These are phyloP conservation scores for Aphanomyces astaci DNA, from an alignment of 352 stramenopile species.

Conservation along the genomic window DNA sequence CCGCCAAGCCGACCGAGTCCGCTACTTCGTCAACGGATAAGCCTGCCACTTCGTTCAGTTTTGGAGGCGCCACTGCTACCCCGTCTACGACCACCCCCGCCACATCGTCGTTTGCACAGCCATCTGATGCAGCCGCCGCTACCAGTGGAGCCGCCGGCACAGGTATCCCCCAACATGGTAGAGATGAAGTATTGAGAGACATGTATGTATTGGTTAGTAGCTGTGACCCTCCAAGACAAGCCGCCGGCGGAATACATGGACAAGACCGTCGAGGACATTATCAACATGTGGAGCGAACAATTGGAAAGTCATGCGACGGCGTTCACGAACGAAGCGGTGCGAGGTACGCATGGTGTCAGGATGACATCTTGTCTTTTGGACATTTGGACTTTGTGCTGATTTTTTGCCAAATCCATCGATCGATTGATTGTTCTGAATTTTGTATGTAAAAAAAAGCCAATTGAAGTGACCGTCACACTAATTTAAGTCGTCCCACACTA, in stretches of 20 bases:
- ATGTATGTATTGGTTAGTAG: neutral
- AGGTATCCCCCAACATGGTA: too few species aligned
- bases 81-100: neutral
- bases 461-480: too few species aligned
- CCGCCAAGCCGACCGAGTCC: neutral
- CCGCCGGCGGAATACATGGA: slow-evolving; percentile 78
- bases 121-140: too few species aligned
- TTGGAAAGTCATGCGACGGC: slow-evolving; percentile 75
- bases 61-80: slow-evolving; percentile 3
- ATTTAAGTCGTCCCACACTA: too few species aligned
- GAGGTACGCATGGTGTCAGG: slow-evolving; percentile 37
- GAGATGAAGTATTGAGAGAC: too few species aligned
- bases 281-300: slow-evolving; percentile 86
- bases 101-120: slow-evolving; percentile 4
- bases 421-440: too few species aligned
- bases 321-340: slow-evolving; percentile 82
- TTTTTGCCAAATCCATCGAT: too few species aligned
- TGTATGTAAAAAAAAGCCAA: too few species aligned
- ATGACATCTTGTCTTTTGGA: neutral
- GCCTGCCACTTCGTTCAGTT: slow-evolving; percentile 13
- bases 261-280: slow-evolving; percentile 83
- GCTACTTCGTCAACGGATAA: slow-evolving; percentile 4
- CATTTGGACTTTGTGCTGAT: too few species aligned
- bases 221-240: slow-evolving; percentile 30
- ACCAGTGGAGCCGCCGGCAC: too few species aligned